A percentile compares a stretch with the other conserved stretches of the same genome.
Evolutionary conservation across 352 stramenopile genomes (phyloP).

Genomic region (Globisporangium paddicum): DNA sequence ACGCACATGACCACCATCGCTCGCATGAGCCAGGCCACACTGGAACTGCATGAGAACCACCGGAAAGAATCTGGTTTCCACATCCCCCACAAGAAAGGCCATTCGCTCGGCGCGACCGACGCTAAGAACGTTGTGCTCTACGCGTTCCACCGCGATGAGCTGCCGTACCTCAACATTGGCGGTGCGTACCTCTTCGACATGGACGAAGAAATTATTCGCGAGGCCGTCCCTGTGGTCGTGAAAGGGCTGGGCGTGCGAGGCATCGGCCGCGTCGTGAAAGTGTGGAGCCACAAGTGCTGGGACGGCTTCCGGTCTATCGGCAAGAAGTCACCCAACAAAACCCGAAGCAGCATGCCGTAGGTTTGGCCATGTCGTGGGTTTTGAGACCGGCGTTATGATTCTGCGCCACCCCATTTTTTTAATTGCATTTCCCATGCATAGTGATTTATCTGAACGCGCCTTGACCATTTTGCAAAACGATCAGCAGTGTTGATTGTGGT

Average conservation of each 20-base stretch:
- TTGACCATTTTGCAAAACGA: background rate
- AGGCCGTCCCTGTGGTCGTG: slow-evolving; percentile 33
- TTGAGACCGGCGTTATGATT: too few relatives aligned
- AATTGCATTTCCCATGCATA: background rate
- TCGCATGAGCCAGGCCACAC: slow-evolving; percentile 22
- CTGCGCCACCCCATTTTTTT: too few relatives aligned
- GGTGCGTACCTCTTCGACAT: slow-evolving; percentile 32
- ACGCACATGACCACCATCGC: slow-evolving; percentile 31
- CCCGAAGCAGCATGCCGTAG: slow-evolving; percentile 11
- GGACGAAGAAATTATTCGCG: slow-evolving; percentile 22
- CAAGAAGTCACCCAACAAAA: slow-evolving; percentile 4
- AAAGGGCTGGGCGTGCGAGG: slow-evolving; percentile 48
- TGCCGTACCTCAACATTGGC: slow-evolving; percentile 41
- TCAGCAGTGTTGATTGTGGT: background rate
- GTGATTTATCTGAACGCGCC: background rate
- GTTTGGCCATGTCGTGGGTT: background rate
- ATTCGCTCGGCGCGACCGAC: slow-evolving; percentile 14
- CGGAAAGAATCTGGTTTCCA: background rate
- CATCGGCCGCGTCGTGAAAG: slow-evolving; percentile 18
- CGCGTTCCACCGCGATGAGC: slow-evolving; percentile 58
- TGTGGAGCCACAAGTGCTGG: slow-evolving; percentile 13
- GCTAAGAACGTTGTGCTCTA: slow-evolving; percentile 34
- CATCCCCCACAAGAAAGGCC: background rate
- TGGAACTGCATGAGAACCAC: slow-evolving; percentile 15
- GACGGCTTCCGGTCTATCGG: slow-evolving; percentile 5